Evolutionary conservation across 225 moss, liverwort and hornwort genomes (phyloP).

Genomic region (Marchantia paleacea): DNA sequence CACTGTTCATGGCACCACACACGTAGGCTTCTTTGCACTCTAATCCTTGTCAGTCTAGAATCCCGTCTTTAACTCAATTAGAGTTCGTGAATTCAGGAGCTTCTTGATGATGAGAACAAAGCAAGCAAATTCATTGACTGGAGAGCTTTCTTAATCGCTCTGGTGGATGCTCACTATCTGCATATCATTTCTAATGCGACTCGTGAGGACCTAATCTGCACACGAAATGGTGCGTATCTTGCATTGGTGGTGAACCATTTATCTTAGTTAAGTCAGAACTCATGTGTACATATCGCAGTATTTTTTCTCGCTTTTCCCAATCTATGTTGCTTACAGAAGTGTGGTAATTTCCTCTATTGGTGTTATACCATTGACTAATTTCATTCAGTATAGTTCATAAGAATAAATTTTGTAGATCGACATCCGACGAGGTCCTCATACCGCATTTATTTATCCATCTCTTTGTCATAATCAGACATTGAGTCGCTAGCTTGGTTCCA

Average conservation of each 20-base stretch:
- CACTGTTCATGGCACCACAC: too few species aligned
- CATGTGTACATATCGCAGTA: too few species aligned
- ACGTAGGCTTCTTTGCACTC: too few species aligned
- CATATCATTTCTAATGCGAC: conserved; percentile 68
- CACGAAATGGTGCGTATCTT: conserved; percentile 56
- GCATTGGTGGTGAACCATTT: not conserved
- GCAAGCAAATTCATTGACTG: conserved; percentile 54
- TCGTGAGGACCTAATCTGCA: conserved; percentile 53
- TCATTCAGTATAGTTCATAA: not conserved
- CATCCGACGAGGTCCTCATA: not conserved
- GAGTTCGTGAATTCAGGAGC: conserved; percentile 10
- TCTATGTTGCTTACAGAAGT: too few species aligned
- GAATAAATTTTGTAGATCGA: not conserved
- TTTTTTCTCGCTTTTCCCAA: too few species aligned
- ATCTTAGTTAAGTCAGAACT: too few species aligned
- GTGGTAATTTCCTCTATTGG: too few species aligned
- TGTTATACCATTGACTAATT: too few species aligned
- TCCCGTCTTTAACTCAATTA: not conserved
- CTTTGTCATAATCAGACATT: not conserved
- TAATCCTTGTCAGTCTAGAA: not conserved
- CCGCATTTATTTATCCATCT: not conserved
- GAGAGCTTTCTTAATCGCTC: conserved; percentile 63
- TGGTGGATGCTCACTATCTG: conserved; percentile 75
- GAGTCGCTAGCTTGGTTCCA: not conserved
- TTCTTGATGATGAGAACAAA: conserved; percentile 25